These are phyloP conservation scores for Saksenaea vasiformis DNA, from an alignment of 371 early-diverging fungal species.

Conservation along the genomic window DNA sequence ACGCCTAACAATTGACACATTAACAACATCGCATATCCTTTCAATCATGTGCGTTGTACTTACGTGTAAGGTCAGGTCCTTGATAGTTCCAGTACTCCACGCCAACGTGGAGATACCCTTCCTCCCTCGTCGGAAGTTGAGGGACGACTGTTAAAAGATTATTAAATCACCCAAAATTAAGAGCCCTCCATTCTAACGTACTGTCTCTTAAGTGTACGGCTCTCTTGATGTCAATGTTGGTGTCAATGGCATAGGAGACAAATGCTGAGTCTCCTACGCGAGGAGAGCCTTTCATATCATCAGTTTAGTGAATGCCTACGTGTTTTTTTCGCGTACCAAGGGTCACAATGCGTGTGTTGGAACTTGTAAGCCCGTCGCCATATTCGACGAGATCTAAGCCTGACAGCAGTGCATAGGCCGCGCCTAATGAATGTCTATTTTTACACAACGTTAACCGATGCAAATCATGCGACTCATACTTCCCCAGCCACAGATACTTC, in stretches of 20 bases:
- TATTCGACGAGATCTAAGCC: slow-evolving; percentile 24
- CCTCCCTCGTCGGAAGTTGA: slow-evolving; percentile 9
- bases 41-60: background rate
- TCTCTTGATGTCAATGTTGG: slow-evolving; percentile 8
- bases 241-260: slow-evolving; percentile 8
- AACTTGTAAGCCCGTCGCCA: background rate
- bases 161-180: background rate
- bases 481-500: slow-evolving; percentile 13
- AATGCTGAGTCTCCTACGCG: slow-evolving; percentile 12
- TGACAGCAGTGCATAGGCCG: slow-evolving; percentile 9
- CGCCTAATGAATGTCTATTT: slow-evolving; percentile 21
- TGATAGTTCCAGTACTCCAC: slow-evolving; percentile 16
- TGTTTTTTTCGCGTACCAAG: slow-evolving; percentile 8
- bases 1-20: too few species aligned
- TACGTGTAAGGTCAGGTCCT: background rate
- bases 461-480: background rate
- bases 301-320: background rate
- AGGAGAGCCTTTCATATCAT: slow-evolving; percentile 3
- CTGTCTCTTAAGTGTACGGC: slow-evolving; percentile 9
- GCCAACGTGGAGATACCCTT: slow-evolving; percentile 17
- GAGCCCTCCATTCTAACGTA: background rate
- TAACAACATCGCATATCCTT: too few species aligned
- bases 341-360: slow-evolving; percentile 9
- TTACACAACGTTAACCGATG: background rate
- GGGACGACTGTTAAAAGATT: slow-evolving; percentile 7